A percentile compares a stretch with the other conserved stretches of the same genome.
These are phyloP conservation scores for Blastomyces gilchristii DNA, from an alignment of 2,329 filamentous ascomycete genomes.

Conservation along the genomic window DNA sequence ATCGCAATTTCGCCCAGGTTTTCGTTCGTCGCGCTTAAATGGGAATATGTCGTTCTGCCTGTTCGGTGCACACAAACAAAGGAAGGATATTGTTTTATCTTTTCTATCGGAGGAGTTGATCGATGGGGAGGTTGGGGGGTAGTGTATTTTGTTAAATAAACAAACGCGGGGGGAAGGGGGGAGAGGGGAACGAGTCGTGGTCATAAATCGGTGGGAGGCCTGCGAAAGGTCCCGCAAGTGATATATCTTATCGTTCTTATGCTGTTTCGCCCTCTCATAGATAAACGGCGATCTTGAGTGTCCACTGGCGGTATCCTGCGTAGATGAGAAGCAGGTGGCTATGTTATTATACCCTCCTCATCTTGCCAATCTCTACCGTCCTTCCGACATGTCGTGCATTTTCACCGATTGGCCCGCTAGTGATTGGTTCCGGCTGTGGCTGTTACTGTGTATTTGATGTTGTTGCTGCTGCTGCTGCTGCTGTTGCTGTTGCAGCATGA, in stretches of 20 bases:
- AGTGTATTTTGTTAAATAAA: background rate
- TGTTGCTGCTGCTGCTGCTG: background rate
- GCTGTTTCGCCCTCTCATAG: background rate
- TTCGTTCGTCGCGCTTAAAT: background rate
- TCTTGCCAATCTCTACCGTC: conserved; percentile 18
- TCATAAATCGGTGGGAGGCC: background rate
- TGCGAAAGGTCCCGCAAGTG: background rate
- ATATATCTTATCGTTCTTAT: background rate
- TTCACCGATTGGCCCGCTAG: conserved; percentile 20
- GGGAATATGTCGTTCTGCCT: background rate
- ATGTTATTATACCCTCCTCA: background rate
- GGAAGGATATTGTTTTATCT: background rate
- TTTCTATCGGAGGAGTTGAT: background rate
- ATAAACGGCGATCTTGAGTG: background rate
- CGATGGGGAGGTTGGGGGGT: background rate
- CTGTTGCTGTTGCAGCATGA: conserved; percentile 16
- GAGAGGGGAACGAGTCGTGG: background rate
- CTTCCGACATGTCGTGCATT: conserved; percentile 30
- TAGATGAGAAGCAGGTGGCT: background rate
- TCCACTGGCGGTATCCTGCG: background rate
- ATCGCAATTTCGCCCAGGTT: background rate
- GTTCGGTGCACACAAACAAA: background rate
- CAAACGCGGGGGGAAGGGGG: background rate
- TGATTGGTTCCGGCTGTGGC: conserved; percentile 3
- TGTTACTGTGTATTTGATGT: background rate